Evolutionary conservation across 192 early-diverging fungal species (phyloP).

Genomic region (Dispira parvispora): DNA sequence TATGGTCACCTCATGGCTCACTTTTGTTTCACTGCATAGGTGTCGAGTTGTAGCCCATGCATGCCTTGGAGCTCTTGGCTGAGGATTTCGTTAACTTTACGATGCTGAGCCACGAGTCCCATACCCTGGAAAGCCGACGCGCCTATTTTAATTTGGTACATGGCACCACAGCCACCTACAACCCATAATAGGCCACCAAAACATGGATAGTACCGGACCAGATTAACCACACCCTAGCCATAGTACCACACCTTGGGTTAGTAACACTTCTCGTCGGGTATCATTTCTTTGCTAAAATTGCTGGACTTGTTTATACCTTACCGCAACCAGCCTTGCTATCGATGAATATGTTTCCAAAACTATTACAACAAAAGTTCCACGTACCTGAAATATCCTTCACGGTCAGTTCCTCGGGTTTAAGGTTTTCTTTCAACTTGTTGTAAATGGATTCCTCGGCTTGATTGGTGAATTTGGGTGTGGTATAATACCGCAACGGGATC

Average conservation of each 20-base stretch:
- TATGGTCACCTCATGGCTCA: too few species aligned
- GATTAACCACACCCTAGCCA: background rate
- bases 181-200: conserved; percentile 17
- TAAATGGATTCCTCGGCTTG: conserved; percentile 28
- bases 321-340: background rate
- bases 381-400: conserved; percentile 76
- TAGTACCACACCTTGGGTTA: background rate
- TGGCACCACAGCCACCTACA: conserved; percentile 92
- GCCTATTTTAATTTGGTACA: conserved; percentile 85
- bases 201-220: background rate
- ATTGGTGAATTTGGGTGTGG: too few species aligned
- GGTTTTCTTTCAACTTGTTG: conserved; percentile 49
- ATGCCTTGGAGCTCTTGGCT: conserved; percentile 81
- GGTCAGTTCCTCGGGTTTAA: conserved; percentile 46
- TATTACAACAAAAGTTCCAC: background rate
- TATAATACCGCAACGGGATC: too few species aligned
- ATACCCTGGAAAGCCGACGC: conserved; percentile 59
- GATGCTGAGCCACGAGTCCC: conserved; percentile 74
- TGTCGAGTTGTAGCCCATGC: conserved; percentile 58
- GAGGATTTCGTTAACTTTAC: conserved; percentile 75
- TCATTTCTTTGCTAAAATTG: background rate
- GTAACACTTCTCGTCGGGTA: background rate
- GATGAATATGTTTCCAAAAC: background rate
- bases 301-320: background rate
- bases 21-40: background rate